phyloP scores from a whole-genome alignment of 2,329 filamentous ascomycete genomes.

The Pseudogymnoascus sp. region DNA sequence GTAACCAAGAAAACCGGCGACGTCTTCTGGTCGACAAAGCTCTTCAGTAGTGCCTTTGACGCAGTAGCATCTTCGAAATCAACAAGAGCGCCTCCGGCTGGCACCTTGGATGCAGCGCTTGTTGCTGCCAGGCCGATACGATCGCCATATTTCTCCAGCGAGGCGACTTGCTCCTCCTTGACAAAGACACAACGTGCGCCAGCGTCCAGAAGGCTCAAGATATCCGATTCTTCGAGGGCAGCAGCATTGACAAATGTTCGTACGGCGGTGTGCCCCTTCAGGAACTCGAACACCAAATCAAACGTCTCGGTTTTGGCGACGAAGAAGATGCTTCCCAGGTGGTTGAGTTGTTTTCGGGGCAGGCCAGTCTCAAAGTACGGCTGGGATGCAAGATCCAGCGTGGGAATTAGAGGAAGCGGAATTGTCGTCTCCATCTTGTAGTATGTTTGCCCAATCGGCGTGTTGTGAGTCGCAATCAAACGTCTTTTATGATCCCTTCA shows the following conservation, averaged over 20 bases:
- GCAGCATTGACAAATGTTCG: constrained; percentile 72
- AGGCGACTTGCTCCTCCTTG: constrained; percentile 57
- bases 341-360: constrained; percentile 48
- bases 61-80: constrained; percentile 30
- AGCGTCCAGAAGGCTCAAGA: constrained; percentile 73
- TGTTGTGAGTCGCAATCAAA: neutral
- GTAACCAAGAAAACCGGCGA: constrained; percentile 25
- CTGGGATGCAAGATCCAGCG: constrained; percentile 44
- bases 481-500: neutral
- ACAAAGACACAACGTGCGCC: constrained; percentile 84
- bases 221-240: constrained; percentile 56
- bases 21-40: constrained; percentile 21
- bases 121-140: constrained; percentile 43
- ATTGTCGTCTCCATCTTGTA: constrained; percentile 55
- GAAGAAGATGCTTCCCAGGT: constrained; percentile 53
- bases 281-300: constrained; percentile 32
- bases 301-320: constrained; percentile 34
- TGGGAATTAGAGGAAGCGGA: constrained; percentile 55
- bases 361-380: constrained; percentile 39
- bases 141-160: constrained; percentile 48
- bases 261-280: constrained; percentile 44
- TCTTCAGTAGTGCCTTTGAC: constrained; percentile 25
- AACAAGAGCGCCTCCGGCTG: constrained; percentile 28
- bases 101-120: constrained; percentile 17
- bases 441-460: neutral